Evolutionary conservation across 805 yeast species (phyloP).

Genomic region (Debaryomyces castellii): DNA sequence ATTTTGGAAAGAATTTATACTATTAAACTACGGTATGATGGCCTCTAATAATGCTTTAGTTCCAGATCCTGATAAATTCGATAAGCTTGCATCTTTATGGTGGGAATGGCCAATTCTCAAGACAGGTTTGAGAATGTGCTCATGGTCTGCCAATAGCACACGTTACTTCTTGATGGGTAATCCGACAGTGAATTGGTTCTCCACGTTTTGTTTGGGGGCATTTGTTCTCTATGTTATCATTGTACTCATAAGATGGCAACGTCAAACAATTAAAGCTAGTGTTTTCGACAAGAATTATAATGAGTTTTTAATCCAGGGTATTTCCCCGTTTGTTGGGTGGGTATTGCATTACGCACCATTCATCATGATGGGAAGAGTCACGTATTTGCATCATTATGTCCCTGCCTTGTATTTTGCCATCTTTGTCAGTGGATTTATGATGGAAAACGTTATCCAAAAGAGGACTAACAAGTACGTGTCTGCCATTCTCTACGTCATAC

Average conservation of each 20-base stretch:
- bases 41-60: constrained; percentile 80
- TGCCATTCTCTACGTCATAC: constrained; percentile 35
- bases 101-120: constrained; percentile 91
- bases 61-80: constrained; percentile 75
- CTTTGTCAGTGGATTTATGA: constrained; percentile 61
- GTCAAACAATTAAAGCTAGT: constrained; percentile 23
- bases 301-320: constrained; percentile 25
- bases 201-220: constrained; percentile 25
- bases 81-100: constrained; percentile 66
- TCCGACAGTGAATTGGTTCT: constrained; percentile 71
- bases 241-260: constrained; percentile 27
- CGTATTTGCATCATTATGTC: constrained; percentile 44
- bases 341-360: constrained; percentile 40
- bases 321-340: constrained; percentile 42
- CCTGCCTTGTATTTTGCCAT: constrained; percentile 62
- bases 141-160: constrained; percentile 59
- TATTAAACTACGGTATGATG: constrained; percentile 82
- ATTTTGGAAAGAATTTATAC: constrained; percentile 73
- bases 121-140: constrained; percentile 73
- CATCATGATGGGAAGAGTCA: constrained; percentile 43
- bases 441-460: constrained; percentile 40
- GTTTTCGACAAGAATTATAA: constrained; percentile 29
- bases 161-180: constrained; percentile 74
- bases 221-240: constrained; percentile 20
- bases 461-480: constrained; percentile 12